A percentile compares a stretch with the other conserved stretches of the same genome.
These are phyloP conservation scores for Rhododendron vialii DNA, from an alignment of 148 eudicot genomes.

Conservation along the genomic window DNA sequence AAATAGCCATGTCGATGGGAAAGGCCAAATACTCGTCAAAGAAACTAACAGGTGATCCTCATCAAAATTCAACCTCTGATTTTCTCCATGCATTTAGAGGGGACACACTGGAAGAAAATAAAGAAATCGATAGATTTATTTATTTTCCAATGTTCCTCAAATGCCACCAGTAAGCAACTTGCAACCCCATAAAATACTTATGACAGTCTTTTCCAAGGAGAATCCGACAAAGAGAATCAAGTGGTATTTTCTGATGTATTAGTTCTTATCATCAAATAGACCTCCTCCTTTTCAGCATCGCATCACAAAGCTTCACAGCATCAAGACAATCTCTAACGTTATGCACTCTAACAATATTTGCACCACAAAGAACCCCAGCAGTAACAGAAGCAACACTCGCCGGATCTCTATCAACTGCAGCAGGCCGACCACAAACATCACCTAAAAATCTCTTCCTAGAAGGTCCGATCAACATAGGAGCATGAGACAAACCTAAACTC, in stretches of 20 bases:
- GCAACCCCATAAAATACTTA: background rate
- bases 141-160: background rate
- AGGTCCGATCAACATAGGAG: slow-evolving; percentile 75
- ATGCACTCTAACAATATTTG: slow-evolving; percentile 87
- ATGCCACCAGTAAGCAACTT: background rate
- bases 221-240: background rate
- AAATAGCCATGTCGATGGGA: background rate
- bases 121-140: background rate
- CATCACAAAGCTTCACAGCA: slow-evolving; percentile 82
- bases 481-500: slow-evolving; percentile 61
- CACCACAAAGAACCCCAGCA: slow-evolving; percentile 72
- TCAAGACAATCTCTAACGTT: slow-evolving; percentile 61
- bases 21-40: background rate
- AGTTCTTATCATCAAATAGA: slow-evolving; percentile 3
- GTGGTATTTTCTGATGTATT: background rate
- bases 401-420: slow-evolving; percentile 64
- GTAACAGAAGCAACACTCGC: slow-evolving; percentile 70
- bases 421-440: slow-evolving; percentile 51
- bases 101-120: background rate
- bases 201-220: background rate
- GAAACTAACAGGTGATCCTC: background rate
- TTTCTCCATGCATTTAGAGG: background rate
- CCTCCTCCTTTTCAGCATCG: slow-evolving; percentile 43
- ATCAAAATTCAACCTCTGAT: background rate
- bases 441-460: slow-evolving; percentile 88